Percentiles rank a stretch among this genome's conserved stretches.
These are phyloP conservation scores for Lophiotrema nucula DNA, from an alignment of 495 filamentous ascomycete genomes.

Conservation along the genomic window DNA sequence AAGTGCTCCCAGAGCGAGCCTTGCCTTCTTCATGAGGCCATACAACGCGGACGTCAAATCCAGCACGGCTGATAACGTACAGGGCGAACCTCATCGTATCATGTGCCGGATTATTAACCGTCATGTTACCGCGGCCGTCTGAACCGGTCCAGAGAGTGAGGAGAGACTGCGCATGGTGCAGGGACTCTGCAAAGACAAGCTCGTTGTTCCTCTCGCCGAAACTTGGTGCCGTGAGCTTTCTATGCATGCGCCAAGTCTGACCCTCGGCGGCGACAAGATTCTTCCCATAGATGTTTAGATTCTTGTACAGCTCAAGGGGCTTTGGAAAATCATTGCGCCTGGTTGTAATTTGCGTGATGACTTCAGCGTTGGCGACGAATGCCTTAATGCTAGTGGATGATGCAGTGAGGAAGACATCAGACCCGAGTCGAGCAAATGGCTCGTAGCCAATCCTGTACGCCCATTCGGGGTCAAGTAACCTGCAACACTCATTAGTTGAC, in stretches of 20 bases:
- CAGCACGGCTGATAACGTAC: conserved; percentile 66
- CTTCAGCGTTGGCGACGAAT: conserved; percentile 56
- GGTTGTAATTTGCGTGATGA: conserved; percentile 58
- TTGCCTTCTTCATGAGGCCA: conserved; percentile 54
- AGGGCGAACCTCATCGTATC: conserved; percentile 64
- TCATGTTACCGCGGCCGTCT: conserved; percentile 41
- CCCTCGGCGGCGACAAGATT: conserved; percentile 68
- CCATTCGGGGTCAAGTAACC: conserved; percentile 43
- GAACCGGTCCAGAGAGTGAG: conserved; percentile 50
- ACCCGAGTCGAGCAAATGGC: conserved; percentile 44
- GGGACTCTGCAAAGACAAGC: conserved; percentile 59
- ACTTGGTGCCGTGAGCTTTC: conserved; percentile 64
- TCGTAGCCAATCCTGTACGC: conserved; percentile 43
- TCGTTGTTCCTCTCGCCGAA: conserved; percentile 73
- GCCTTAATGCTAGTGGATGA: conserved; percentile 49
- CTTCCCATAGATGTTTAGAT: conserved; percentile 61
- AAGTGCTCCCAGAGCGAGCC: conserved; percentile 20
- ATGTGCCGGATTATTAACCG: conserved; percentile 51
- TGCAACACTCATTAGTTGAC: conserved; percentile 11
- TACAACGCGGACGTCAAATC: conserved; percentile 59
- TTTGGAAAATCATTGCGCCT: conserved; percentile 68
- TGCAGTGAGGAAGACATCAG: conserved; percentile 57
- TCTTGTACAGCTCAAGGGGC: conserved; percentile 54
- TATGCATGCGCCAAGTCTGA: conserved; percentile 61
- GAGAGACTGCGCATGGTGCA: conserved; percentile 59